phyloP scores from a whole-genome alignment of 2,329 filamentous ascomycete species.

The Xenosphaeropsis pyriputrescens region DNA sequence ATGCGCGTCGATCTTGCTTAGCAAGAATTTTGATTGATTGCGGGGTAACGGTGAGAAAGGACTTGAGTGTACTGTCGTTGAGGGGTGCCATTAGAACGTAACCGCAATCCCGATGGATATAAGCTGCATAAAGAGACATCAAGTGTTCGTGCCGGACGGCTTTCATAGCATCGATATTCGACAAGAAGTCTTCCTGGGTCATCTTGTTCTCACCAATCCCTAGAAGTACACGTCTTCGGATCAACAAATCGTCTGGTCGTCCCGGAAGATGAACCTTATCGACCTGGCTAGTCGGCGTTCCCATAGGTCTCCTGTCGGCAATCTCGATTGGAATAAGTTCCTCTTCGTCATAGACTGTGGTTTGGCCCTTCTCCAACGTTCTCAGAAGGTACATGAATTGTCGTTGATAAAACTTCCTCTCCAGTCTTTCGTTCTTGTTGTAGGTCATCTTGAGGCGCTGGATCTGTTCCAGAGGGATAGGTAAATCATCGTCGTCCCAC shows the following conservation, averaged over 20 bases:
- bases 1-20: slow-evolving; percentile 40
- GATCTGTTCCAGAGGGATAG: slow-evolving; percentile 50
- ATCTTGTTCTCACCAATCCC: slow-evolving; percentile 29
- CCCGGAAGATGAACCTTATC: slow-evolving; percentile 51
- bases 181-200: slow-evolving; percentile 37
- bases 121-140: slow-evolving; percentile 57
- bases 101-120: slow-evolving; percentile 45
- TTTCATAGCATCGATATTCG: slow-evolving; percentile 43
- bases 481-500: slow-evolving; percentile 65
- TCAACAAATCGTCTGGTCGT: slow-evolving; percentile 38
- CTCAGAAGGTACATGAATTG: slow-evolving; percentile 60
- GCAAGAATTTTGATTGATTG: slow-evolving; percentile 44
- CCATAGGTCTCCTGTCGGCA: slow-evolving; percentile 37
- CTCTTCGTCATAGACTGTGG: slow-evolving; percentile 48
- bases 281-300: slow-evolving; percentile 24
- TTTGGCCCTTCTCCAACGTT: slow-evolving; percentile 42
- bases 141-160: slow-evolving; percentile 52
- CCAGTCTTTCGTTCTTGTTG: slow-evolving; percentile 43
- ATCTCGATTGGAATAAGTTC: slow-evolving; percentile 58
- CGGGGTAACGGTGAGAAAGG: slow-evolving; percentile 50
- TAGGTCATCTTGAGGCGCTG: slow-evolving; percentile 45
- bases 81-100: slow-evolving; percentile 55
- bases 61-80: slow-evolving; percentile 50
- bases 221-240: slow-evolving; percentile 41
- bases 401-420: slow-evolving; percentile 52